Base-by-base conservation (phyloP, 257 asterid genomes). In the Paraleonurus japonicus region DNA sequence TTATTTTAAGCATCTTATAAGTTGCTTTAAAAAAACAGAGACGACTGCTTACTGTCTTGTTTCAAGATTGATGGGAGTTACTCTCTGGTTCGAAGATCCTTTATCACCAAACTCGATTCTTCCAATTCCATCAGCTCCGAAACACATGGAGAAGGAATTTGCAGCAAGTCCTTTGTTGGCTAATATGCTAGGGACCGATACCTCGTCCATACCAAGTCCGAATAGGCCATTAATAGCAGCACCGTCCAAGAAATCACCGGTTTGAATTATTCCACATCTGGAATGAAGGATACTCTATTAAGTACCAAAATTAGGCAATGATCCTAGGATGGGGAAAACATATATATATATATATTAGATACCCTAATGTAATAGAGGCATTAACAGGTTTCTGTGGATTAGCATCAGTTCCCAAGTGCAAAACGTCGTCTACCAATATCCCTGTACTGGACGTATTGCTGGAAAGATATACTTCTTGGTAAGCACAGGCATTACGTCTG, bases 81-180 rank as follows among this genome's bases (percentile, higher is more conserved):
- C 83, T 68, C 78, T 83, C 58, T 89, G 98, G 72, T 47, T 81
- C 7, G 88, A 61, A 73, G 84, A 79, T 67, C 96, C 98, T 79
- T 92, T 86, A 73, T 95, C 99, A 60, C 99, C 99, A 66, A 95
- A 95, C 11, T 85, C 88, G 7, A 95, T 92, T 81, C 98, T 88
- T 78, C 99, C 99, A 16, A 88, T 17, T 67, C 91, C 94, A 78
- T 92, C 91, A 15, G 73, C 80, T n/a, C 98, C 92, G 58, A 95
- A 95, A 80, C 99, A 95, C 99, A 92, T 90, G 43, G 97, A 92
- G 82, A 95, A 95, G 28, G 98, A 92, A 82, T 95, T 88, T 37
- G 95, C 88, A 12, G 90, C 83, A 6, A 95, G 85, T 23, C 99
- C 98, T 72, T 84, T 83, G 70, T 64, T 79, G 22, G 99, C 95